Evolutionary conservation across 306 rosid genomes (phyloP), one percentile per base, ranked within the genome.

Genomic region (Cucurbita pepo): DNA sequence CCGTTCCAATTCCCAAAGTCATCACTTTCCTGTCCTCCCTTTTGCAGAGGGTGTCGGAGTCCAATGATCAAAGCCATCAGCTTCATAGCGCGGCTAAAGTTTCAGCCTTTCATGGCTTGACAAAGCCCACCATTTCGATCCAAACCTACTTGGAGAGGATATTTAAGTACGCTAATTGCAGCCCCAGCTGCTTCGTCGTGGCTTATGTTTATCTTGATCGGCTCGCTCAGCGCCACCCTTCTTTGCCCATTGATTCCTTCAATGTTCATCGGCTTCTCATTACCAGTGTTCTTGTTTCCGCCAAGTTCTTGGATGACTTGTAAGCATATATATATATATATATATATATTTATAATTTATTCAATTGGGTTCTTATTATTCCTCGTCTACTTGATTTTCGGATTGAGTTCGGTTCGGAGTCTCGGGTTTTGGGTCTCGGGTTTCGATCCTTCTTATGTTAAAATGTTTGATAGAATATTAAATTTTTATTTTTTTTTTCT

Each of bases 261-360:
- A 92, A 88, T 63, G 95, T 92, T 13, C 97, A 92, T 77, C 81
- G 97, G 25, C 76, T 92, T 38, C 89, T 92, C 75, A 87, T 92
- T 25, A 85, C 97, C 54, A 92, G 97, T 30, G 95, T 92, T 71
- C 78, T 92, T 90, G 79, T 63, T 14, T 63, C 70, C 4, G 34
- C 51, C 9, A 63, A 63, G 30, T 63, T 63, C 70, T 16, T 63
- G 36, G 70, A 63, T n/a, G 70, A 63, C 12, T 8, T 63, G 70
- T 63, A 41, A 38, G 51, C 3, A n/a, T n/a, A n/a, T n/a, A n/a
- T n/a, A n/a, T n/a, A n/a, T n/a, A n/a, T n/a, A n/a, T n/a, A n/a
- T n/a, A n/a, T n/a, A n/a, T n/a, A n/a, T n/a, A n/a, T n/a, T n/a
- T n/a, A n/a, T n/a, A n/a, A n/a, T n/a, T n/a, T n/a, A n/a, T n/a